phyloP scores from a whole-genome alignment of 805 yeast species.

The Yarrowia porcina region DNA sequence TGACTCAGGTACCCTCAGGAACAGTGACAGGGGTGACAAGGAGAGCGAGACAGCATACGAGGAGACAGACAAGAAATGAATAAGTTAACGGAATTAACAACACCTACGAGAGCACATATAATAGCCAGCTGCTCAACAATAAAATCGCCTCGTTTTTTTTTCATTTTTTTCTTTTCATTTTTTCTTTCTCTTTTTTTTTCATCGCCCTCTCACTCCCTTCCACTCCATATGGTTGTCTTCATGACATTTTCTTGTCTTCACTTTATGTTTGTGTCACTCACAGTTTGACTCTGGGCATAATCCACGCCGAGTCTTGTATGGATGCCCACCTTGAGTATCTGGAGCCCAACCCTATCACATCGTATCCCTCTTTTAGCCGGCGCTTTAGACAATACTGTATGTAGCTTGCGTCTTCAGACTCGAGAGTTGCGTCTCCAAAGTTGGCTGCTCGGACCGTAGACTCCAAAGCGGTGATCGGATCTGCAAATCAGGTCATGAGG shows the following conservation, averaged over 20 bases:
- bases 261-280: too few species aligned
- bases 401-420: too few species aligned
- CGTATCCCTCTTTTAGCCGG: conserved; percentile 5
- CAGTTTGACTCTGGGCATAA: neutral
- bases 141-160: too few species aligned
- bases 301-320: neutral
- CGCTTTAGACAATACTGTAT: neutral
- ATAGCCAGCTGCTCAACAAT: too few species aligned
- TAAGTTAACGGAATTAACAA: too few species aligned
- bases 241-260: too few species aligned
- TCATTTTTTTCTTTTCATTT: neutral
- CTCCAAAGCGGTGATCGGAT: neutral
- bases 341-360: neutral
- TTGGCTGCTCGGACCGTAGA: neutral
- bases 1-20: conserved; percentile 20
- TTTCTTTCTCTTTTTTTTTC: neutral
- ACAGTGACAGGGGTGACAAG: conserved; percentile 11
- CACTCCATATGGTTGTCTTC: too few species aligned
- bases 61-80: neutral
- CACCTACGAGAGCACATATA: too few species aligned
- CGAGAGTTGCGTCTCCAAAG: too few species aligned
- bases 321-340: neutral
- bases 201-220: too few species aligned
- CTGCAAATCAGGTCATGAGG: neutral
- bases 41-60: neutral